Percentiles rank a stretch among this genome's conserved stretches.
Evolutionary conservation across 257 asterid genomes (phyloP).

Genomic region (Echium plantagineum): DNA sequence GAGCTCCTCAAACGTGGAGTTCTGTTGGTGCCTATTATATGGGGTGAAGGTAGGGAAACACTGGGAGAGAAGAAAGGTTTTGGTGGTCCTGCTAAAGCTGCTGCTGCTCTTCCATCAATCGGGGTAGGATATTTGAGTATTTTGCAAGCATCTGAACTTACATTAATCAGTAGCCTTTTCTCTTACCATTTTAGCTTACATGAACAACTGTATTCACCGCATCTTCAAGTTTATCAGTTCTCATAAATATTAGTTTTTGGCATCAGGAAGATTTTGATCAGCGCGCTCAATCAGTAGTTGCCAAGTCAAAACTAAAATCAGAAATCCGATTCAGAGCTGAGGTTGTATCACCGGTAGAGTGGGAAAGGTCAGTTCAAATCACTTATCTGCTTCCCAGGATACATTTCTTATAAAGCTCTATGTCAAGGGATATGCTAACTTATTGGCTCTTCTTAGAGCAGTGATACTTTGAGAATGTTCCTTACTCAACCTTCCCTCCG

Average conservation of each 20-base stretch:
- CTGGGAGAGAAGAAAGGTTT: conserved; percentile 71
- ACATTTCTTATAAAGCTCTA: not conserved
- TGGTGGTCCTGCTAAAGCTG: conserved; percentile 61
- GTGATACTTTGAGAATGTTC: not conserved
- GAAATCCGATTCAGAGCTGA: conserved; percentile 95
- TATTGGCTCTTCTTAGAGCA: not conserved
- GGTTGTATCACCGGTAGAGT: conserved; percentile 67
- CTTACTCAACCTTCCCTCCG: too few species aligned
- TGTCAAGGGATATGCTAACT: not conserved
- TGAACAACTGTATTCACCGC: not conserved
- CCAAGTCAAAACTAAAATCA: conserved; percentile 76
- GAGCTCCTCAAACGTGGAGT: conserved; percentile 80
- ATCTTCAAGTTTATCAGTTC: not conserved
- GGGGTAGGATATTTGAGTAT: conserved; percentile 42
- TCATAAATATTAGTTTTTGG: not conserved
- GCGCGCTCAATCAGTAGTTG: conserved; percentile 60
- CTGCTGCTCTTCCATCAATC: conserved; percentile 76
- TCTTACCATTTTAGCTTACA: not conserved
- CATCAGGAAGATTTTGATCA: conserved; percentile 80
- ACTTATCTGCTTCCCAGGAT: not conserved
- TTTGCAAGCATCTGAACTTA: not conserved
- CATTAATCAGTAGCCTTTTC: not conserved
- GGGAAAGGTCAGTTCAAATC: conserved; percentile 67
- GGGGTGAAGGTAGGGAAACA: conserved; percentile 60
- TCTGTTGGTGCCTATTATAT: conserved; percentile 73